Evolutionary conservation across 176 grass and related monocot genomes (phyloP).

Genomic region (Carex cristatella): DNA sequence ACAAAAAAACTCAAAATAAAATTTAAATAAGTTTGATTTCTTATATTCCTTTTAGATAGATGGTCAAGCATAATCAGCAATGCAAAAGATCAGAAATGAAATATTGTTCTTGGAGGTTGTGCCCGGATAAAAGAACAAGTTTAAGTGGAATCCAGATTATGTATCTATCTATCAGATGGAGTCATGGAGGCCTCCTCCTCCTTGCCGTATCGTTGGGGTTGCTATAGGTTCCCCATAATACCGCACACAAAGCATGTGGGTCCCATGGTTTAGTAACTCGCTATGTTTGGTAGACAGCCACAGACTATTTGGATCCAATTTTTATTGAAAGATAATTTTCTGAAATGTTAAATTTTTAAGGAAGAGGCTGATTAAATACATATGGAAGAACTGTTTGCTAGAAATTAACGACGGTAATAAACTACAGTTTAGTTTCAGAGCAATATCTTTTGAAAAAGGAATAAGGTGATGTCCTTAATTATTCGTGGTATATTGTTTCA

Average conservation of each 20-base stretch:
- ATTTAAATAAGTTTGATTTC: too few species aligned
- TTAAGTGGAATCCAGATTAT: conserved; percentile 13
- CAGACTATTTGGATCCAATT: background rate
- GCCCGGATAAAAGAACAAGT: conserved; percentile 5
- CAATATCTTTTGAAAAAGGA: too few species aligned
- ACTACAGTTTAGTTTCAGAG: too few species aligned
- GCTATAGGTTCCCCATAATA: background rate
- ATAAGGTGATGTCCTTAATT: too few species aligned
- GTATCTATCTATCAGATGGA: background rate
- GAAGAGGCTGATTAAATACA: too few species aligned
- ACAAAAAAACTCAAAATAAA: too few species aligned
- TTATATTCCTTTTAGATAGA: too few species aligned
- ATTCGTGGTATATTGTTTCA: too few species aligned
- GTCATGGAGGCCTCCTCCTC: background rate
- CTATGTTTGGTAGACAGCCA: background rate
- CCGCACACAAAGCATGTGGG: background rate
- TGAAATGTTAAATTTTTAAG: too few species aligned
- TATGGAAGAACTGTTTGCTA: too few species aligned
- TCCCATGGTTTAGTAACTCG: background rate
- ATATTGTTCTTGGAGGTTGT: conserved; percentile 7
- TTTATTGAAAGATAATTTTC: background rate
- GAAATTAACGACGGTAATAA: too few species aligned
- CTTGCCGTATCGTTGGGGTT: background rate
- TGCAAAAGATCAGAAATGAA: background rate
- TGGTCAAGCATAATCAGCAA: too few species aligned